phyloP scores from a whole-genome alignment of 2,329 filamentous ascomycete species.

The Cercospora brassicicola region DNA sequence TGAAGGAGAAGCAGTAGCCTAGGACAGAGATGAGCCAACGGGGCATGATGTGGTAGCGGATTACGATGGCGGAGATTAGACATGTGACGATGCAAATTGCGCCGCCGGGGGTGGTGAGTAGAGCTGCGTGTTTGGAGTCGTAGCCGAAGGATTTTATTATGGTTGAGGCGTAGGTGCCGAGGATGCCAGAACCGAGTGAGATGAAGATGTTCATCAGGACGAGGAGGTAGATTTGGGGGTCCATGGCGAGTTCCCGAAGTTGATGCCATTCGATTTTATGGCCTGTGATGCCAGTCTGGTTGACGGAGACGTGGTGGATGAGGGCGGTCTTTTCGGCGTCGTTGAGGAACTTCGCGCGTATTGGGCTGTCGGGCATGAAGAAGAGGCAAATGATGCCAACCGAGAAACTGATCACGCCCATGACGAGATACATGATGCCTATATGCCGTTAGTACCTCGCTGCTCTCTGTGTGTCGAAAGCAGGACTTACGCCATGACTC shows the following conservation, averaged over 20 bases:
- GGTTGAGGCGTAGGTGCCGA: constrained; percentile 40
- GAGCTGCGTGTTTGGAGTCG: constrained; percentile 32
- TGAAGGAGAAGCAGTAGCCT: constrained; percentile 14
- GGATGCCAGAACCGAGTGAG: constrained; percentile 44
- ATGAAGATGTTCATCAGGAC: constrained; percentile 29
- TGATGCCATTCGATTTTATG: constrained; percentile 51
- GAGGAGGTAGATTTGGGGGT: constrained; percentile 51
- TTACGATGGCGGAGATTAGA: constrained; percentile 6
- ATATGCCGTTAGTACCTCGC: neutral
- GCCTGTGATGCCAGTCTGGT: constrained; percentile 42
- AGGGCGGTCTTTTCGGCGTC: constrained; percentile 46
- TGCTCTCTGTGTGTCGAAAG: neutral
- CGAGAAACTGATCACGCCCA: constrained; percentile 46
- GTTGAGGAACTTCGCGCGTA: constrained; percentile 32
- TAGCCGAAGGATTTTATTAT: constrained; percentile 38
- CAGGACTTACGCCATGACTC: constrained; percentile 23
- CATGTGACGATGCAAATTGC: constrained; percentile 46
- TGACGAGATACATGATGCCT: constrained; percentile 44
- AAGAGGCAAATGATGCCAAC: constrained; percentile 38
- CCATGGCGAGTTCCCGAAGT: constrained; percentile 57
- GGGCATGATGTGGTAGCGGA: constrained; percentile 27
- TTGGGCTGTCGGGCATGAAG: constrained; percentile 38
- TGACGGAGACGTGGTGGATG: constrained; percentile 46
- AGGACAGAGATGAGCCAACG: constrained; percentile 31
- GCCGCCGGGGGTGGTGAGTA: constrained; percentile 60